phyloP scores from a whole-genome alignment of 2,329 filamentous ascomycete species.

The Hirsutella minnesotensis region DNA sequence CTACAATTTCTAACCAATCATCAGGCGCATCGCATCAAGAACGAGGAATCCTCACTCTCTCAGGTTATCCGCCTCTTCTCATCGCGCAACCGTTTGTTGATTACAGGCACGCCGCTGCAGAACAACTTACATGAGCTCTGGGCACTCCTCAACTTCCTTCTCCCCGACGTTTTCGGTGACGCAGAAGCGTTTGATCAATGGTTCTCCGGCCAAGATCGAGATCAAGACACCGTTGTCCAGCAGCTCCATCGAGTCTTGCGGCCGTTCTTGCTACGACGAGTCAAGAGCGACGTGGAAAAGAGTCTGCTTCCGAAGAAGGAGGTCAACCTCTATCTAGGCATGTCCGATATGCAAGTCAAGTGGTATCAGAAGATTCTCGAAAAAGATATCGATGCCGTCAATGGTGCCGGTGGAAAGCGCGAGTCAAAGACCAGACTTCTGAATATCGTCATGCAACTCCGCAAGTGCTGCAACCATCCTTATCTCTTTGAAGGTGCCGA shows the following conservation, averaged over 20 bases:
- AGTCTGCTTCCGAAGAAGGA: constrained; percentile 96
- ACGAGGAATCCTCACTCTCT: constrained; percentile 92
- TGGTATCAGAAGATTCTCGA: constrained; percentile 99
- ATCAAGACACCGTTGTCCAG: constrained; percentile 92
- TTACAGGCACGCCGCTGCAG: constrained; percentile 91
- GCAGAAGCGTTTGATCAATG: constrained; percentile 94
- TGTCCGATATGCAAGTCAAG: constrained; percentile 98
- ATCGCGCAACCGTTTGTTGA: constrained; percentile 86
- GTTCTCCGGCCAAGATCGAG: constrained; percentile 83
- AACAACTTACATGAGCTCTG: constrained; percentile 98
- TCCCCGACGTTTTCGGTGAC: constrained; percentile 97
- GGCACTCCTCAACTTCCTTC: constrained; percentile 91
- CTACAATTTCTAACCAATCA: constrained; percentile 6
- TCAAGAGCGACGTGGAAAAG: constrained; percentile 97
- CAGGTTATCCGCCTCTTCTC: constrained; percentile 95
- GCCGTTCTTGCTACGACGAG: constrained; percentile 87
- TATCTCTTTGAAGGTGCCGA: constrained; percentile 97
- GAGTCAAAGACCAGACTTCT: constrained; percentile 94
- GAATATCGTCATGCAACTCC: constrained; percentile 98
- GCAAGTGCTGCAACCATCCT: constrained; percentile 97
- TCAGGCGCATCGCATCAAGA: constrained; percentile 88
- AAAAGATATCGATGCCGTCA: constrained; percentile 97
- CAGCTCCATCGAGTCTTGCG: constrained; percentile 88
- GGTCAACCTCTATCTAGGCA: constrained; percentile 90
- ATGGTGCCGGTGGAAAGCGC: constrained; percentile 88